A percentile compares a stretch with the other conserved stretches of the same genome.
phyloP scores from a whole-genome alignment of 2,329 filamentous ascomycete species.

The Xylaria sp. region DNA sequence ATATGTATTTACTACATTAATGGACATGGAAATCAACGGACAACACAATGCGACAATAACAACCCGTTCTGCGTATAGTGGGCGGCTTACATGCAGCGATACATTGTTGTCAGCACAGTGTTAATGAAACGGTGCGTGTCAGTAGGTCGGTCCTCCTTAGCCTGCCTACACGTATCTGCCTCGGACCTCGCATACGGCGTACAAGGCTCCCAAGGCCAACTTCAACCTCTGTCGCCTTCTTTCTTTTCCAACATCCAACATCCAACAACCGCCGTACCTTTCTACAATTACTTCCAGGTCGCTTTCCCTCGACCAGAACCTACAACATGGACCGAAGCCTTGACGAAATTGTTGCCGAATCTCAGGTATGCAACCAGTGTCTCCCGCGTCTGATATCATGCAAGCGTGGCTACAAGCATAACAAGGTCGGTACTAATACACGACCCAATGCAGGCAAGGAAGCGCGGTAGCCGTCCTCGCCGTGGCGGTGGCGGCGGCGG shows the following conservation, averaged over 20 bases:
- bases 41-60: no score
- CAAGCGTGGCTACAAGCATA: not conserved
- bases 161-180: not conserved
- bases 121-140: not conserved
- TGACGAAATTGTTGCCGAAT: slow-evolving; percentile 45
- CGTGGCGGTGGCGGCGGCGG: slow-evolving; percentile 34
- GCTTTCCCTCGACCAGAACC: not conserved
- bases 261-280: not conserved
- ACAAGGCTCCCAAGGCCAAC: not conserved
- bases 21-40: not conserved
- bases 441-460: slow-evolving; percentile 22
- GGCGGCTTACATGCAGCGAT: no score
- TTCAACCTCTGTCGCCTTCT: not conserved
- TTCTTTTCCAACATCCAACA: not conserved
- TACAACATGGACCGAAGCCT: slow-evolving; percentile 43
- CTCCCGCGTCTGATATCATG: not conserved
- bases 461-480: slow-evolving; percentile 38
- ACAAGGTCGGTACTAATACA: not conserved
- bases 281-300: not conserved
- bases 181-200: not conserved
- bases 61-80: no score
- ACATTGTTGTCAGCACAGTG: slow-evolving; percentile 4
- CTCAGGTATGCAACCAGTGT: slow-evolving; percentile 36
- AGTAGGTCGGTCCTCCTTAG: not conserved
- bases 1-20: not conserved